A percentile compares a stretch with the other conserved stretches of the same genome.
These are phyloP conservation scores for Rutstroemia sp. DNA, from an alignment of 2,329 filamentous ascomycete genomes.

Conservation along the genomic window DNA sequence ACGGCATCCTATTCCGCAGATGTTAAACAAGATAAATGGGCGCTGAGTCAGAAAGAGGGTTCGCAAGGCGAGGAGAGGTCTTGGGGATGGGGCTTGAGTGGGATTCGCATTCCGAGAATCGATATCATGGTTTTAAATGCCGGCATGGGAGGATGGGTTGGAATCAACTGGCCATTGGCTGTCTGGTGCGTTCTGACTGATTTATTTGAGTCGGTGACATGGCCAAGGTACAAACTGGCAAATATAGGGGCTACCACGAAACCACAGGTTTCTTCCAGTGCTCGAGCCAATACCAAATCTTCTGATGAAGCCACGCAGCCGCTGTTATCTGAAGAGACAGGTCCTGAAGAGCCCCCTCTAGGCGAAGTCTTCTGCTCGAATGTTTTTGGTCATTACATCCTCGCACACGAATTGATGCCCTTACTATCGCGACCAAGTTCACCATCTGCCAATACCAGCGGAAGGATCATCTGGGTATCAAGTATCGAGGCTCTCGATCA, in stretches of 20 bases:
- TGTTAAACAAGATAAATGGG: constrained; percentile 25
- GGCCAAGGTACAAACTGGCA: constrained; percentile 69
- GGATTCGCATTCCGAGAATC: constrained; percentile 57
- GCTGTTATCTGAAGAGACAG: constrained; percentile 14
- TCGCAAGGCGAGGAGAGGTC: constrained; percentile 41
- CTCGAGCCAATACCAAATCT: neutral
- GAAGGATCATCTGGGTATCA: constrained; percentile 71
- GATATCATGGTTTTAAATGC: constrained; percentile 82
- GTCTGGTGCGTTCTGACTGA: constrained; percentile 49
- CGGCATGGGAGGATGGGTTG: constrained; percentile 78
- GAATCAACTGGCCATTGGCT: constrained; percentile 62
- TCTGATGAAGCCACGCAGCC: constrained; percentile 23
- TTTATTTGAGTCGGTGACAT: constrained; percentile 61
- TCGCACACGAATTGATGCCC: constrained; percentile 72
- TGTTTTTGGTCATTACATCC: constrained; percentile 89
- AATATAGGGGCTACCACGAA: constrained; percentile 44
- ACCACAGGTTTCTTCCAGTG: constrained; percentile 37
- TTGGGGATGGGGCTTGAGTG: constrained; percentile 29
- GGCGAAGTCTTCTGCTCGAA: constrained; percentile 87
- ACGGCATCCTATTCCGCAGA: constrained; percentile 23
- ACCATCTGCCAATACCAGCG: constrained; percentile 17
- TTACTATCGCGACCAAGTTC: constrained; percentile 44
- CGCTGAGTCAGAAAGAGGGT: constrained; percentile 41
- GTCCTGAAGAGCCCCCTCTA: constrained; percentile 47
- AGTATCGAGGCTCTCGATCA: constrained; percentile 62